A percentile compares a stretch with the other conserved stretches of the same genome.
Conservation (phyloP, 345 rosid species). For the Camelina laxa region DNA sequence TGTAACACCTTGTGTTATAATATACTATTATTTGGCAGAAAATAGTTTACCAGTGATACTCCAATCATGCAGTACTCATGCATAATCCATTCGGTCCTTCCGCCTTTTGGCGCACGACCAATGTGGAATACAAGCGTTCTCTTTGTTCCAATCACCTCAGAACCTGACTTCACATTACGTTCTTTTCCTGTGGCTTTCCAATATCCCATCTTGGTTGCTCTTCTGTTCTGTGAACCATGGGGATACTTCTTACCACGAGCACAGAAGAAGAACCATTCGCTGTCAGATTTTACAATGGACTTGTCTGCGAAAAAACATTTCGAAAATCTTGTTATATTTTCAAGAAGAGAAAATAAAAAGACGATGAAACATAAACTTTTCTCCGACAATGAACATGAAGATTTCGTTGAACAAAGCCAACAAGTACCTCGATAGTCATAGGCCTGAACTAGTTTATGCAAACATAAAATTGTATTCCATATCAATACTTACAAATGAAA, state of each 20-base stretch:
- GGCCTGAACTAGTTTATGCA: conserved; percentile 20
- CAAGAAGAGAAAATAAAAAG: background rate
- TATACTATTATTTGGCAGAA: background rate
- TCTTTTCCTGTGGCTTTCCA: conserved; percentile 99
- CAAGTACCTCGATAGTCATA: conserved; percentile 10
- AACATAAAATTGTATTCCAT: background rate
- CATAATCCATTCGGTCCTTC: conserved; percentile 90
- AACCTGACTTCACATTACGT: conserved; percentile 71
- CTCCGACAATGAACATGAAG: conserved; percentile 20
- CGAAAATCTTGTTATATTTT: background rate
- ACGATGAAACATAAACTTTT: background rate
- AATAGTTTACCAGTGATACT: conserved; percentile 55
- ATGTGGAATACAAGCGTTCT: conserved; percentile 88
- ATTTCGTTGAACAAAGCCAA: conserved; percentile 19
- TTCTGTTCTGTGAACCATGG: conserved; percentile 78
- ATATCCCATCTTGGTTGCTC: conserved; percentile 83
- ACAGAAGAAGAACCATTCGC: conserved; percentile 87
- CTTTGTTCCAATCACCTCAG: conserved; percentile 73
- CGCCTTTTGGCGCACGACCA: conserved; percentile 92
- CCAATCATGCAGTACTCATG: conserved; percentile 80
- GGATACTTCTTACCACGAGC: conserved; percentile 93
- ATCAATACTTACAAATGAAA: conserved; percentile 25
- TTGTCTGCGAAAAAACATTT: conserved; percentile 45
- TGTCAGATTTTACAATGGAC: conserved; percentile 67
- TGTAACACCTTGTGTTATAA: background rate